Evolutionary conservation across 2,329 filamentous ascomycete genomes (phyloP), one percentile per base, ranked within the genome.

Genomic region (Phialophora expanda): DNA sequence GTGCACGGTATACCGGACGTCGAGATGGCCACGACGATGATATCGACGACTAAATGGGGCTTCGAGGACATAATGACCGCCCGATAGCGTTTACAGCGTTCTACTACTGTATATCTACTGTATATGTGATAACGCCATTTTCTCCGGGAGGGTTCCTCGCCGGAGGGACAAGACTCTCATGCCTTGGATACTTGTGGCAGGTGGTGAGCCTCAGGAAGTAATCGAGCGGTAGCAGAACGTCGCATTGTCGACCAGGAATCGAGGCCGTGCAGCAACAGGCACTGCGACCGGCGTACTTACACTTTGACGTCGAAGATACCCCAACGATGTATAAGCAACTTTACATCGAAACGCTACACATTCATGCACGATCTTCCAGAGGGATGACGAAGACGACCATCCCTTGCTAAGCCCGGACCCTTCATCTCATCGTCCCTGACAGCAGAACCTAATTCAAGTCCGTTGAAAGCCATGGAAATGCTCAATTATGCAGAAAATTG

Each of bases 31-130:
- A 38, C 3, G 38, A 53, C n/a, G 65, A 64, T 38, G 46, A 46
- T 46, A 44, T 59, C 56, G 59, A 30, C 17, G 59, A 53, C 7
- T 38, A 54, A 51, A 12, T 11, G 59, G 63, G 26, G 34, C 17
- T 9, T 17, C 14, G n/a, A 44, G 38, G 56, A n/a, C 26, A 28
- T 4, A 51, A 51, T 12, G 11, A 3, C 17, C 48, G 12, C 48
- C 9, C 3, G 1, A 14, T 2, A 22, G 11, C 5, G 14, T 22
- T 14, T 26, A 5, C 6, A 51, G 17, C 5, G 22, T 12, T 9
- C 2, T 28, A 26, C 22, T 51, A 26, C 48, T 26, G 48, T 17
- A 51, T 51, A 51, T 50, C 14, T 44, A 44, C 38, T 44, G 5
- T 44, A n/a, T 8, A n/a, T n/a, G 38, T 20, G 38, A n/a, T 44